phyloP scores from a whole-genome alignment of 257 asterid genomes.

The Capsicum rhomboideum region DNA sequence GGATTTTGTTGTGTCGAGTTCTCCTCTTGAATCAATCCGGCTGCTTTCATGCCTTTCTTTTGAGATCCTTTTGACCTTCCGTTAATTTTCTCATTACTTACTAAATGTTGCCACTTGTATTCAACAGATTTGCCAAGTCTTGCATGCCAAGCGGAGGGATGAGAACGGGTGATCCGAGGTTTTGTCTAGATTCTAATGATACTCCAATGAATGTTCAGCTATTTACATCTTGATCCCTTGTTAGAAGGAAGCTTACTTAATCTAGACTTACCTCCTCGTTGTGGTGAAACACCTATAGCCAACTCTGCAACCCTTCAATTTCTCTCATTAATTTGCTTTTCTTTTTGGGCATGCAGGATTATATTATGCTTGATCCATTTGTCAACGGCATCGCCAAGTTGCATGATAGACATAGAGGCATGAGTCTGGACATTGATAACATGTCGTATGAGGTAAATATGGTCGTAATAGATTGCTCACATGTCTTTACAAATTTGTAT shows the following conservation, averaged over 20 bases:
- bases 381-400: conserved; percentile 41
- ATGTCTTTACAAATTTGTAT: neutral
- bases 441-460: conserved; percentile 86
- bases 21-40: neutral
- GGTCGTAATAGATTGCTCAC: neutral
- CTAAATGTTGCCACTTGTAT: neutral
- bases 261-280: neutral
- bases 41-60: neutral
- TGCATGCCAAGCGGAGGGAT: conserved; percentile 71
- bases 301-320: neutral
- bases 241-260: neutral
- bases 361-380: conserved; percentile 57
- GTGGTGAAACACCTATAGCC: neutral
- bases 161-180: conserved; percentile 68
- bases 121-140: conserved; percentile 68
- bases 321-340: neutral
- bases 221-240: neutral
- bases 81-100: neutral
- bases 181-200: conserved; percentile 23
- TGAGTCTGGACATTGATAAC: conserved; percentile 93
- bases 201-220: neutral
- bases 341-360: conserved; percentile 46
- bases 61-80: neutral
- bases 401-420: conserved; percentile 77
- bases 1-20: no score